Evolutionary conservation across 345 rosid genomes (phyloP).

Genomic region (Hibiscus mutabilis): DNA sequence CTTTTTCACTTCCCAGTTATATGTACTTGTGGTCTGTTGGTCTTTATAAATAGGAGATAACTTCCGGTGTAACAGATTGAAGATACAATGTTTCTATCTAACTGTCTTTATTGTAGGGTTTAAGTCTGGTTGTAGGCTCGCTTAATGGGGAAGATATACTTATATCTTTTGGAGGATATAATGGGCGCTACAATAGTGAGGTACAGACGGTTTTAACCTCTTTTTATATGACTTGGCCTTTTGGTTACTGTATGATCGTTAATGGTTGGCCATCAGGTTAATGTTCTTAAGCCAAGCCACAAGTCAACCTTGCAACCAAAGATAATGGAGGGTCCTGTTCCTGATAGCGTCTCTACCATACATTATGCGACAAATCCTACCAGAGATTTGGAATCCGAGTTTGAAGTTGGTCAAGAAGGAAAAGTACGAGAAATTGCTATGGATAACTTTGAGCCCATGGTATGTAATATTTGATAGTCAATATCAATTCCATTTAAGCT

Average conservation of each 20-base stretch:
- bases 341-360: constrained; percentile 73
- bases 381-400: constrained; percentile 80
- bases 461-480: constrained; percentile 17
- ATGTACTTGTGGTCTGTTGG: not conserved
- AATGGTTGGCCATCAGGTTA: constrained; percentile 39
- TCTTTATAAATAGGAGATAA: not conserved
- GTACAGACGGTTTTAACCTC: constrained; percentile 31
- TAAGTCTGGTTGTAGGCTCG: constrained; percentile 83
- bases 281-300: constrained; percentile 94
- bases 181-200: constrained; percentile 92
- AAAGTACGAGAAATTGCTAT: constrained; percentile 76
- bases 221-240: not conserved
- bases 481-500: not conserved
- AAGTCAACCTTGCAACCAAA: constrained; percentile 78
- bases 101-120: constrained; percentile 49
- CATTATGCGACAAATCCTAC: constrained; percentile 59
- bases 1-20: not conserved
- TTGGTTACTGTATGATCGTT: not conserved
- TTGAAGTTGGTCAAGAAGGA: constrained; percentile 70
- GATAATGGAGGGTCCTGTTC: constrained; percentile 45
- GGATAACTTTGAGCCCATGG: constrained; percentile 62
- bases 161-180: constrained; percentile 93
- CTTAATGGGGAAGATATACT: constrained; percentile 79
- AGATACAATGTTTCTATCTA: not conserved
- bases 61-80: not conserved